Base-by-base conservation (phyloP, 805 yeast species). In the Myxozyma lipomycoides region DNA sequence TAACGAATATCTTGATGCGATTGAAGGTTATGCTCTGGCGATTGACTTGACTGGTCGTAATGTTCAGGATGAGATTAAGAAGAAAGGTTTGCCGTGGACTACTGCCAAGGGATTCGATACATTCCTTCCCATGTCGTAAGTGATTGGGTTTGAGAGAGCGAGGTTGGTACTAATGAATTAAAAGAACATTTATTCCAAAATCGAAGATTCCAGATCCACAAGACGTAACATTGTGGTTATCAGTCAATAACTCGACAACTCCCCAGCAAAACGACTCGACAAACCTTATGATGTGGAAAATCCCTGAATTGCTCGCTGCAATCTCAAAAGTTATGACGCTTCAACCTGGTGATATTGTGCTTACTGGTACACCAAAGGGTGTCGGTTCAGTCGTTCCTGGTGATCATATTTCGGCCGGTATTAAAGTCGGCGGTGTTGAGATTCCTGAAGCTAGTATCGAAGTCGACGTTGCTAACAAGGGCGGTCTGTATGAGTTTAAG, bases 291-390 rank as follows among this genome's bases (percentile, higher is more conserved):
- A 72, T 91, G 51, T 89, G 86, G 76, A 84, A 89, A 42, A 81
- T 93, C 63, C 90, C 89, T 62, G 77, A 80, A 61, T 83, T 93
- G 55, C 73, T 93, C 55, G 77, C 85, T 48, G 79, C 84, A 45
- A 84, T 90, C 81, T 84, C 95, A 3, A 70, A 82, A n/a, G 82
- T 87, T 61, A 91, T 91, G 91, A 87, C 97, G 3, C 73, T 93
- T 50, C 82, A 90, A 62, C 82, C 86, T 47, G 96, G 96, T 26
- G 98, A 93, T 64, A 75, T 93, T 56, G 82, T 93, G 51, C 74
- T 93, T 45, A 93, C 98, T 1, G 98, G 98, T 17, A 93, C 98
- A 1, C 98, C 98, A 41, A 87, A 89, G 67, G 98, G 98, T 17
- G 98, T 93, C n/a, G 96, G 98, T 6, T 71, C 77, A 23, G 70